Base-by-base conservation (phyloP, 2,329 filamentous ascomycete species). In the Colletotrichum nymphaeae region DNA sequence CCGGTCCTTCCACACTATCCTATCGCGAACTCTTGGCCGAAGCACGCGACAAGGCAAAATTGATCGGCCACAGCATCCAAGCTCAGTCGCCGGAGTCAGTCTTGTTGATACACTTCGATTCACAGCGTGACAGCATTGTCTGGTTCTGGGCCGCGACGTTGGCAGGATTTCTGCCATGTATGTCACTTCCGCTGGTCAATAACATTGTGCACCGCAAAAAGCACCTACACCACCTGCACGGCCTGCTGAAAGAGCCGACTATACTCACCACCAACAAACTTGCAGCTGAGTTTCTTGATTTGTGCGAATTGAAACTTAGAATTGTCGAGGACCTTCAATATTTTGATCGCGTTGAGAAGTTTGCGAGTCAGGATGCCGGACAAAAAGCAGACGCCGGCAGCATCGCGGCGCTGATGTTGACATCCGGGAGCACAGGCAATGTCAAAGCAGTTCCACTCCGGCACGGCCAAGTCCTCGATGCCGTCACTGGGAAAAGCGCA, bases 381-480 rank as follows among this genome's bases (percentile, higher is more conserved):
- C 56, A 46, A 22, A 5, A 62, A 8, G 60, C 5, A 28, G 5
- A 19, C 56, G 28, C 26, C n/a, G 62, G 64, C 62, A 68, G 76
- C 16, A 46, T 78, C 2, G 83, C 83, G 4, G 76, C 82, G 1
- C 78, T 88, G 2, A 87, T 89, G 85, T 79, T 90, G 4, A 90
- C 88, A 1, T 89, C 87, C 1, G 88, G 88, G 3, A 87, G 84
- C 74, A 87, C 85, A 22, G 87, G 87, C 2, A 83, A 84, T 63
- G 80, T 86, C 4, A 90, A 90, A 76, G 87, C 86, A 0, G 88
- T 89, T 0, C 75, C 73, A 1, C 79, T 89, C 1, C 81, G 78
- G 0, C 84, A 88, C 68, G 63, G 72, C 0, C 86, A 89, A 76
- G 75, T 89, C 0, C 57, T 87, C 0, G 75, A 82, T 1, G 80